phyloP scores from a whole-genome alignment of 257 asterid species.

The Lantana camara region DNA sequence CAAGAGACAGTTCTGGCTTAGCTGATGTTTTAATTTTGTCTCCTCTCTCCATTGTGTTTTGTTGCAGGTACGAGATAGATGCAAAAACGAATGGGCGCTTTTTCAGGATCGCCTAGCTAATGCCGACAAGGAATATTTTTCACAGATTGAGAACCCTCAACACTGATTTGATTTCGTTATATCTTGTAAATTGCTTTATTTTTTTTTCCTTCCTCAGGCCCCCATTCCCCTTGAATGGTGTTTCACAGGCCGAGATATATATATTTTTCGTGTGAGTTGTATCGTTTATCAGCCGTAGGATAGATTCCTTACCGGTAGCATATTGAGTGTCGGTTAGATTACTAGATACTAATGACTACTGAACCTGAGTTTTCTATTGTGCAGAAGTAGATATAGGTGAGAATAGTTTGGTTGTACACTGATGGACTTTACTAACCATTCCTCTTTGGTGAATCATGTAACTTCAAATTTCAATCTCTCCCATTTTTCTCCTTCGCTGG shows the following conservation, averaged over 20 bases:
- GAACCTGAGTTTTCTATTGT: slow-evolving; percentile 21
- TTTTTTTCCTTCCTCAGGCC: slow-evolving; percentile 4
- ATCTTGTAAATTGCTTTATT: slow-evolving; percentile 39
- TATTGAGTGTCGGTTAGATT: slow-evolving; percentile 5
- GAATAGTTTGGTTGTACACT: slow-evolving; percentile 24
- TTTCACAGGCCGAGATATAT: slow-evolving; percentile 9
- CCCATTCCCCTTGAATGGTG: slow-evolving; percentile 14
- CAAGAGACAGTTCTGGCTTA: slow-evolving; percentile 19
- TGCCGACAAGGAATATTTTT: slow-evolving; percentile 81
- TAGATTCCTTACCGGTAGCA: slow-evolving; percentile 28
- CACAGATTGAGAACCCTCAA: slow-evolving; percentile 50
- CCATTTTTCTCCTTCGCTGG: too few relatives aligned
- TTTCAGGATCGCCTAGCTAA: slow-evolving; percentile 90
- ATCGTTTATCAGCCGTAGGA: slow-evolving; percentile 31
- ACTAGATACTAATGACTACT: slow-evolving; percentile 14
- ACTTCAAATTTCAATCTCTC: too few relatives aligned
- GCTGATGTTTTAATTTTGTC: slow-evolving; percentile 19
- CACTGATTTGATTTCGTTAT: background rate
- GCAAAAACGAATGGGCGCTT: slow-evolving; percentile 91
- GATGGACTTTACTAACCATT: slow-evolving; percentile 16
- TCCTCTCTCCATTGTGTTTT: too few relatives aligned
- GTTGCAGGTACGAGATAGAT: slow-evolving; percentile 88
- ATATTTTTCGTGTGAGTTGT: slow-evolving; percentile 26
- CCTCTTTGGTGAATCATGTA: too few relatives aligned
- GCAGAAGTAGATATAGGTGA: slow-evolving; percentile 38